phyloP scores from a whole-genome alignment of 495 filamentous ascomycete genomes.

The Aspergillus homomorphus region DNA sequence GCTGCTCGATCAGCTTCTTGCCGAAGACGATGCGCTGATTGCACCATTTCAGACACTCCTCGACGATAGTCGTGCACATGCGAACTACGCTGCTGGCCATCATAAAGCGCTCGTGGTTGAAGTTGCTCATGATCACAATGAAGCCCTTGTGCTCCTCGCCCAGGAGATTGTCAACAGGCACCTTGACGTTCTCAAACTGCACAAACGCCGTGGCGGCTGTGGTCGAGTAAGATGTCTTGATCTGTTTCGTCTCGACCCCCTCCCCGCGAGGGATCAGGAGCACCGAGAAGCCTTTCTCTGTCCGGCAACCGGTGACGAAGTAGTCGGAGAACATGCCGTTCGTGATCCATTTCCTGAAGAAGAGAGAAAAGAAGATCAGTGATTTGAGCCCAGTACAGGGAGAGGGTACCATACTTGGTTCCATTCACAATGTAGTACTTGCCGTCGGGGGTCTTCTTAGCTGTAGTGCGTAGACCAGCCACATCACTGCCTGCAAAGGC shows the following conservation, averaged over 20 bases:
- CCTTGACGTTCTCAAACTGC: conserved; percentile 84
- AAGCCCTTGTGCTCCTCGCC: conserved; percentile 87
- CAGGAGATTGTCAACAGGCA: conserved; percentile 73
- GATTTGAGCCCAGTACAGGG: background rate
- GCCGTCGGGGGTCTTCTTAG: conserved; percentile 75
- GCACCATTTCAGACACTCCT: conserved; percentile 86
- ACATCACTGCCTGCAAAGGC: conserved; percentile 89
- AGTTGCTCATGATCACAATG: conserved; percentile 83
- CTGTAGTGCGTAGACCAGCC: conserved; percentile 76
- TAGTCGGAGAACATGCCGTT: conserved; percentile 84
- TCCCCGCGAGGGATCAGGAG: conserved; percentile 71
- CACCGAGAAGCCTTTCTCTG: conserved; percentile 78
- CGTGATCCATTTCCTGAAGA: conserved; percentile 76
- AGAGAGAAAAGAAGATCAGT: too few relatives aligned
- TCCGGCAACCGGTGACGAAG: conserved; percentile 79
- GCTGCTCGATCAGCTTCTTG: conserved; percentile 78
- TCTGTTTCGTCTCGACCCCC: conserved; percentile 67
- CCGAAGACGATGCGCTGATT: conserved; percentile 86
- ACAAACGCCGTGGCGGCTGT: conserved; percentile 77
- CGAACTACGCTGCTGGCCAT: conserved; percentile 66
- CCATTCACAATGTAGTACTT: conserved; percentile 84
- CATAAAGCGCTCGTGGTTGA: conserved; percentile 78
- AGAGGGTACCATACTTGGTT: conserved; percentile 53
- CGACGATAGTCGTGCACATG: conserved; percentile 64
- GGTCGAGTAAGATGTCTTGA: conserved; percentile 84